Evolutionary conservation across 1,139 yeast genomes (phyloP).

Genomic region (Scheffersomyces stambukii): DNA sequence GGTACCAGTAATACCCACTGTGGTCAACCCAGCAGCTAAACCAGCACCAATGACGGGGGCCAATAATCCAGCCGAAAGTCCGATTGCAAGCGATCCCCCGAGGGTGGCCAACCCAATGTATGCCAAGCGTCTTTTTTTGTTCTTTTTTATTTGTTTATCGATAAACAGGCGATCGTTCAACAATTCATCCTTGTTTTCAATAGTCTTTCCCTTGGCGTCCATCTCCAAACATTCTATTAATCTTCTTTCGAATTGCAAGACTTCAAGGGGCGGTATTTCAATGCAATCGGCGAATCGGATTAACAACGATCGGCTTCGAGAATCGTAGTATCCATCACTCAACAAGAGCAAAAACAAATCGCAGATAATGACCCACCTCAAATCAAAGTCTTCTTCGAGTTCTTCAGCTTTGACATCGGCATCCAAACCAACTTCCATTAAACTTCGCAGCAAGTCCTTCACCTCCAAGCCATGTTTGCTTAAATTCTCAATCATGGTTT

Average conservation of each 20-base stretch:
- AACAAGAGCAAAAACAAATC: conserved; percentile 78
- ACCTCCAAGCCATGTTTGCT: conserved; percentile 81
- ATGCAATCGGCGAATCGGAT: conserved; percentile 61
- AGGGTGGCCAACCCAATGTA: conserved; percentile 93
- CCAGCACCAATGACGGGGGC: conserved; percentile 99
- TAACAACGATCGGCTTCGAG: conserved; percentile 78
- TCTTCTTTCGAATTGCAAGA: conserved; percentile 85
- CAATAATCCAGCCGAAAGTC: conserved; percentile 88
- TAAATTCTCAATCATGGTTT: conserved; percentile 81
- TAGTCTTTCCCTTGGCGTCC: conserved; percentile 57
- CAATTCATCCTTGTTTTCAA: conserved; percentile 59
- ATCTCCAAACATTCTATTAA: conserved; percentile 87
- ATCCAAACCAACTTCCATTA: conserved; percentile 40
- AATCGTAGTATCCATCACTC: conserved; percentile 83
- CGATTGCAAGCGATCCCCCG: conserved; percentile 95
- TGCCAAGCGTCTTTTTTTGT: conserved; percentile 65
- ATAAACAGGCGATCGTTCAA: conserved; percentile 73
- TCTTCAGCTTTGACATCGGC: conserved; percentile 18
- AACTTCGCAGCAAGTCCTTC: conserved; percentile 60
- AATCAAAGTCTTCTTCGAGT: conserved; percentile 45
- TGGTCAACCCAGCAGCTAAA: conserved; percentile 92
- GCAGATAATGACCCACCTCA: conserved; percentile 91
- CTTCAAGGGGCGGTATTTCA: conserved; percentile 57
- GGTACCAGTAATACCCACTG: conserved; percentile 92
- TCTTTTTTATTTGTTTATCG: conserved; percentile 63